phyloP scores from a whole-genome alignment of 202 grass and related monocot genomes.

The Hordeum pubiflorum region DNA sequence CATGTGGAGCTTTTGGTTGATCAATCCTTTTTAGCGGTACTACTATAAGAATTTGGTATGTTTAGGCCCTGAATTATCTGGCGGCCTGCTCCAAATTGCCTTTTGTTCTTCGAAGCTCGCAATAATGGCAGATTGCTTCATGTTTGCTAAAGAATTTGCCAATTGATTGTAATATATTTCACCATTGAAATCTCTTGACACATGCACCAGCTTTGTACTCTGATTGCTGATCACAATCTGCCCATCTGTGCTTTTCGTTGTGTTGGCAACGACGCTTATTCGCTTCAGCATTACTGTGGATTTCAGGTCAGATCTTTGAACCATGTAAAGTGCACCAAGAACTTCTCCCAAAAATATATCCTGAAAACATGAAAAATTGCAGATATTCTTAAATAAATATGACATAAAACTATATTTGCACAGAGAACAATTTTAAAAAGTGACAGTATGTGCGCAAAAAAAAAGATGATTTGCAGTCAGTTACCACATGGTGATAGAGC shows the following conservation, averaged over 20 bases:
- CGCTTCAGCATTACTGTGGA: constrained; percentile 18
- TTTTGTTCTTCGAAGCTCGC: constrained; percentile 74
- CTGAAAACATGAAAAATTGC: constrained; percentile 19
- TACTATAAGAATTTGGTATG: constrained; percentile 16
- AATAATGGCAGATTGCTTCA: constrained; percentile 59
- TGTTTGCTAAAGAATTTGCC: constrained; percentile 45
- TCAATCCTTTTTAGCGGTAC: neutral
- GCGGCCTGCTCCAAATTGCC: constrained; percentile 41
- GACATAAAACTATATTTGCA: neutral
- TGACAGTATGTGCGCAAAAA: neutral
- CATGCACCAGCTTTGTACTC: constrained; percentile 32
- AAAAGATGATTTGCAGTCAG: neutral
- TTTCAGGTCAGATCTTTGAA: constrained; percentile 43
- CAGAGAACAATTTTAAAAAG: neutral
- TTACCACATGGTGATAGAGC: constrained; percentile 76
- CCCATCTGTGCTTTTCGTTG: constrained; percentile 36
- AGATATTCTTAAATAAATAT: neutral
- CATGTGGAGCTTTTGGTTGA: constrained; percentile 16
- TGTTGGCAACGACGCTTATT: constrained; percentile 37
- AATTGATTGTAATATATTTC: constrained; percentile 47
- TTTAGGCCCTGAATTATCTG: constrained; percentile 4
- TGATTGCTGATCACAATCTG: constrained; percentile 29
- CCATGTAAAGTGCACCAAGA: constrained; percentile 77
- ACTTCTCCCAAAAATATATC: constrained; percentile 82
- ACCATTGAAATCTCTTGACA: constrained; percentile 41